Base-by-base conservation (phyloP, 192 early-diverging fungal species). In the Cetraspora pellucida region DNA sequence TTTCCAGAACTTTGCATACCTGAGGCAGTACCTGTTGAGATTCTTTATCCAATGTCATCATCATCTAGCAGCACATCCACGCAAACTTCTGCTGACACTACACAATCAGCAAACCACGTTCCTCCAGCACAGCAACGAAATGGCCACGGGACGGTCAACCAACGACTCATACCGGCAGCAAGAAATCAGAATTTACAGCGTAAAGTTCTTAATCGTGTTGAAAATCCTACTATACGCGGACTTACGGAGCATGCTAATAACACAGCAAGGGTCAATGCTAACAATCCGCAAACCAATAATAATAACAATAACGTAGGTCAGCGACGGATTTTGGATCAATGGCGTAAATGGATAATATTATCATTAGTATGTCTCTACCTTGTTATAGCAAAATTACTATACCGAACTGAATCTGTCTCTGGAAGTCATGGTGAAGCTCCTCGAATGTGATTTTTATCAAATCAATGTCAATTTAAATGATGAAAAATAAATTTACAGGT, bases 1-100 rank as follows among this genome's bases (percentile, higher is more conserved):
- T 97, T 95, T 80, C 94, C 95, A 14, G 95, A 96, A 77, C 82
- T 97, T 61, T 93, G 93, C 74, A 88, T 87, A 11, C 69, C 86
- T 5, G 83, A 83, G 47, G 79, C 82, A 9, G 80, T 81, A 16
- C 85, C 85, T 14, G 55, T 84, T 43, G 81, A 84, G 49, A 66
- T 79, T 45, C 87, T 21, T 81, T 83, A 50, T 78, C 83, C 78
- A 77, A 80, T 78, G 66, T 74, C 72, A 79, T 64, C 79, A 74
- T 76, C 64, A 55, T 11, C 17, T 31, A 3, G 21, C 58, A 49
- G 50, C 70, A 46, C 37, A 17, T n/a, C 49, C 11, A 71, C 14
- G 13, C 5, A 13, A 17, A 27, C 14, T 31, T n/a, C 23, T 37
- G 7, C 37, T 27, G 27, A 71, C 4, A 10, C 17, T 28, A 19